Base-by-base conservation (phyloP, 1,139 yeast genomes). In the Yamadazyma friedrichii region DNA sequence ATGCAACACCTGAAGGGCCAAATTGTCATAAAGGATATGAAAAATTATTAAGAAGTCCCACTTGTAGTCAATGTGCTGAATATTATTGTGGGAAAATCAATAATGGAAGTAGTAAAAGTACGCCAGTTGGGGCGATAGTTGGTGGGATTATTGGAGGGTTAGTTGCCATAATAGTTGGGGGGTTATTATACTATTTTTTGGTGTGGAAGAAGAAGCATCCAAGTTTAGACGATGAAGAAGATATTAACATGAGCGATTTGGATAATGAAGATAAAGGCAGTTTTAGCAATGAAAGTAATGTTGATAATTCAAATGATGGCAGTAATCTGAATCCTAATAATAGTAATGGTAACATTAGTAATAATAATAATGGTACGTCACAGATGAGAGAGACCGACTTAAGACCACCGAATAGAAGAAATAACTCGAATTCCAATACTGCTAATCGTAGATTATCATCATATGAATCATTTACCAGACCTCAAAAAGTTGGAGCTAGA, bases 91-190 rank as follows among this genome's bases (percentile, higher is more conserved):
- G 64, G 2, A 54, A 56, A 2, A 41, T 47, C 15, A 40, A 38
- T 24, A 54, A 36, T 4, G 33, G 41, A 15, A 39, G 42, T 6
- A 34, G 50, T 6, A 38, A 51, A 15, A 33, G 45, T 11, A 50
- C 60, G 8, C 63, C 66, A 3, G 52, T 65, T 10, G 87, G 88
- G 15, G 86, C 80, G 2, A 75, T 82, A 2, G 80, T 80, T 0
- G 89, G 87, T 5, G 87, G 87, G 22, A 80, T 79, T 2, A 69
- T 77, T 2, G 86, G 83, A 9, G 79, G 78, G 8, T 61, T 72
- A 3, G 70, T 65, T 3, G 53, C 41, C 5, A 53, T 75, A 2
- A 16, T 77, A 2, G 61, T 0, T 34, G 72, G 53, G 2, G 67
- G 66, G 3, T 50, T 69, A 10, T 46, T 63, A 39, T 71, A 62